A percentile compares a stretch with the other conserved stretches of the same genome.
phyloP scores from a whole-genome alignment of 371 early-diverging fungal species.

The Gilbertella persicaria region DNA sequence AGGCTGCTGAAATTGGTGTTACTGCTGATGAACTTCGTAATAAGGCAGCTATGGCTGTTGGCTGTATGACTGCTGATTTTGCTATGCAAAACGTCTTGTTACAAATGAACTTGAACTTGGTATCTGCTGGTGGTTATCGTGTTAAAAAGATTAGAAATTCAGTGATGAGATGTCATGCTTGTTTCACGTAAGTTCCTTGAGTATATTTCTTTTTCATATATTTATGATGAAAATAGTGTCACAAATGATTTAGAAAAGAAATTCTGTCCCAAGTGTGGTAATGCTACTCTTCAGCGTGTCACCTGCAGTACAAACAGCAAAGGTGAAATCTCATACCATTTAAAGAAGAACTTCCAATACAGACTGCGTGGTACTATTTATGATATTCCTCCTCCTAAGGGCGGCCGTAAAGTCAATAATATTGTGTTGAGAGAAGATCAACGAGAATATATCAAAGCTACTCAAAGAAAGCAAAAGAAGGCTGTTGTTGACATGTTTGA shows the following conservation, averaged over 20 bases:
- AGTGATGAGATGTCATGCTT: conserved; percentile 94
- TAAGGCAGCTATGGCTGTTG: conserved; percentile 63
- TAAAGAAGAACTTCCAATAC: conserved; percentile 91
- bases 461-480: conserved; percentile 58
- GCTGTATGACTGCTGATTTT: conserved; percentile 93
- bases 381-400: conserved; percentile 83
- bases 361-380: conserved; percentile 89
- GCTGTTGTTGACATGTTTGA: conserved; percentile 69
- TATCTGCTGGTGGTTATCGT: conserved; percentile 83
- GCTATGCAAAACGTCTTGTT: conserved; percentile 97
- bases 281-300: conserved; percentile 83
- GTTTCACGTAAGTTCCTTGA: conserved; percentile 71
- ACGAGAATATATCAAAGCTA: conserved; percentile 73
- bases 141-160: conserved; percentile 83
- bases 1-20: conserved; percentile 57
- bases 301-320: conserved; percentile 79
- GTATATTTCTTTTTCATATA: neutral
- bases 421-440: conserved; percentile 93
- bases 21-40: conserved; percentile 46
- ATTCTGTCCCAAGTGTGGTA: conserved; percentile 95
- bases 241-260: conserved; percentile 86
- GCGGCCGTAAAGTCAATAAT: conserved; percentile 77
- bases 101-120: conserved; percentile 86
- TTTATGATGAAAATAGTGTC: conserved; percentile 39
- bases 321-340: conserved; percentile 78